Evolutionary conservation across 179 eudicot species (phyloP).

Genomic region (Silene noctiflora): DNA sequence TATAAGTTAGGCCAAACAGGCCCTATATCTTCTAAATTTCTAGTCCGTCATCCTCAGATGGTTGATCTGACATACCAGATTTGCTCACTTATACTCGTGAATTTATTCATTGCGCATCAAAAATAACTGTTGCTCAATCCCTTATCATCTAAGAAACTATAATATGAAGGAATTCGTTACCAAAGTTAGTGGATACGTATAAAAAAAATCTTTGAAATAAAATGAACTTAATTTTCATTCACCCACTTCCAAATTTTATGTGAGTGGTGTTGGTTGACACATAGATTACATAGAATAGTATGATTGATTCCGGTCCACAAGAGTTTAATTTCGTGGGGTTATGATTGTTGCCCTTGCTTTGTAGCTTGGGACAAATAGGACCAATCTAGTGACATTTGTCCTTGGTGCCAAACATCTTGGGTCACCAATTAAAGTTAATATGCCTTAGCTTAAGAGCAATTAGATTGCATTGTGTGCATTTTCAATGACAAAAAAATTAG

Average conservation of each 20-base stretch:
- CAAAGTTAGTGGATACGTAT: background rate
- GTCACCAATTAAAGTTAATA: constrained; percentile 16
- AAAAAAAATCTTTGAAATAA: background rate
- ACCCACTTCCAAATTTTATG: background rate
- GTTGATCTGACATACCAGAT: too few species aligned
- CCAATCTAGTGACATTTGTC: constrained; percentile 21
- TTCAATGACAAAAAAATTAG: constrained; percentile 14
- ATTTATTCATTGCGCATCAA: too few species aligned
- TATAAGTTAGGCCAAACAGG: too few species aligned
- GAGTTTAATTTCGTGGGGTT: constrained; percentile 13
- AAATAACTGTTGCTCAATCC: too few species aligned
- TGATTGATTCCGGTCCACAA: constrained; percentile 16
- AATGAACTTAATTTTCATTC: background rate
- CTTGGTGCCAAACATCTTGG: constrained; percentile 28
- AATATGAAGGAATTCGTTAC: background rate
- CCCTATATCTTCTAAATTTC: too few species aligned
- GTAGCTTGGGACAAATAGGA: constrained; percentile 28
- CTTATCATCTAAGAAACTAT: background rate
- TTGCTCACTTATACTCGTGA: too few species aligned
- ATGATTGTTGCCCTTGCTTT: constrained; percentile 18
- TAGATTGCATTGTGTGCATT: constrained; percentile 14
- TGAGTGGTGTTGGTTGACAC: constrained; percentile 26
- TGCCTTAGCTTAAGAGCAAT: constrained; percentile 2
- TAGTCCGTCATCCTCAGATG: too few species aligned
- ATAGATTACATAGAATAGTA: background rate